Evolutionary conservation across 192 early-diverging fungal genomes (phyloP).

Genomic region (Phlyctochytrium arcticum): DNA sequence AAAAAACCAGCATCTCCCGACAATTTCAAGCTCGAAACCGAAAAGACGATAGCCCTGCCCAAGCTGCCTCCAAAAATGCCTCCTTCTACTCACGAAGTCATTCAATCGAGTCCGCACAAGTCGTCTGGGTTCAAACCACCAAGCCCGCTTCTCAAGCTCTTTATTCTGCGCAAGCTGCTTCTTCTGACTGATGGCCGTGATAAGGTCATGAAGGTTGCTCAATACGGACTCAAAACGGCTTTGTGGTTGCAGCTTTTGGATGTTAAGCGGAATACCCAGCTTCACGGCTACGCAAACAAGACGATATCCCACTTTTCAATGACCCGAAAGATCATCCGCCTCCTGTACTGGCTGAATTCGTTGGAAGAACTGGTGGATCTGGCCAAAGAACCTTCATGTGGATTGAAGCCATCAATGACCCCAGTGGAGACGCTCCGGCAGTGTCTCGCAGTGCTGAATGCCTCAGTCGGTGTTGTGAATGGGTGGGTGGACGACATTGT

Average conservation of each 20-base stretch:
- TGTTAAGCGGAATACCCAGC: constrained; percentile 12
- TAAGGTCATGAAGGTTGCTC: constrained; percentile 74
- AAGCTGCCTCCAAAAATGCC: too few species aligned
- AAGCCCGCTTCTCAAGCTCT: constrained; percentile 7
- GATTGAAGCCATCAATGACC: background rate
- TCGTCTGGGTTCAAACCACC: too few species aligned
- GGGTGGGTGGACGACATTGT: constrained; percentile 73
- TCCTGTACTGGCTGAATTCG: constrained; percentile 67
- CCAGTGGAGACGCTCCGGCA: constrained; percentile 22
- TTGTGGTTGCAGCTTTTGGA: constrained; percentile 43
- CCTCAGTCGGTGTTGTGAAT: constrained; percentile 54
- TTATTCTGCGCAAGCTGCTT: constrained; percentile 59
- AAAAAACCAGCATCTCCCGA: too few species aligned
- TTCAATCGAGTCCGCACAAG: too few species aligned
- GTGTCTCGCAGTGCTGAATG: constrained; percentile 23
- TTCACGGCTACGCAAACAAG: constrained; percentile 24
- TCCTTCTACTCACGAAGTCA: too few species aligned
- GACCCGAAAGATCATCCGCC: constrained; percentile 70
- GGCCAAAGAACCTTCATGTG: constrained; percentile 26
- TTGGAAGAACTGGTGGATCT: constrained; percentile 48
- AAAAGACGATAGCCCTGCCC: too few species aligned
- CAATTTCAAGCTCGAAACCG: too few species aligned
- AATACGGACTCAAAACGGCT: constrained; percentile 73
- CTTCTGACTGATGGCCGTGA: constrained; percentile 77
- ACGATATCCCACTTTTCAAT: constrained; percentile 69